phyloP scores from a whole-genome alignment of 1,284 basidiomycete species.

The Boletus chippewaensis region DNA sequence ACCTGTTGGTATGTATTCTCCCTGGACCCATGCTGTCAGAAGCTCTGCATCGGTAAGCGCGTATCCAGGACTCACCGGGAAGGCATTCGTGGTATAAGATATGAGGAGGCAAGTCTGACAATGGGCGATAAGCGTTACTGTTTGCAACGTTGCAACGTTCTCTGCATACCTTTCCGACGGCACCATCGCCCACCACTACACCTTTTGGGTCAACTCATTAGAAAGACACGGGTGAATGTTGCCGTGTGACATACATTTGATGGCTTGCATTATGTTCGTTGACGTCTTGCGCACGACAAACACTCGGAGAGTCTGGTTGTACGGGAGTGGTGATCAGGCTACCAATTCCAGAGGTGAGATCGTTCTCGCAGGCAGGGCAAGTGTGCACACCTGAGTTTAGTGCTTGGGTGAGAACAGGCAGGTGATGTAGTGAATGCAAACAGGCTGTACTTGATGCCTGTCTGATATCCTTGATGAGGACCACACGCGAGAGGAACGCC shows the following conservation, averaged over 20 bases:
- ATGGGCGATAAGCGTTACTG: slow-evolving; percentile 14
- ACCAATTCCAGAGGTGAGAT: slow-evolving; percentile 12
- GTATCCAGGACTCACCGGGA: slow-evolving; percentile 59
- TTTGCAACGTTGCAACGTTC: slow-evolving; percentile 6
- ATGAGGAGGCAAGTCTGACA: slow-evolving; percentile 90
- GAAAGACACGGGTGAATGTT: slow-evolving; percentile 13
- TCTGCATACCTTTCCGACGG: slow-evolving; percentile 87
- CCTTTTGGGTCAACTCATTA: slow-evolving; percentile 45
- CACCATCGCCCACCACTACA: slow-evolving; percentile 99
- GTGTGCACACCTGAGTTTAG: slow-evolving; percentile 7
- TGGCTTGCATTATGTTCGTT: slow-evolving; percentile 54
- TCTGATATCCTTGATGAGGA: slow-evolving; percentile 30
- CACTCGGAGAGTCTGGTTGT: slow-evolving; percentile 12
- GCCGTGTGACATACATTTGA: slow-evolving; percentile 48
- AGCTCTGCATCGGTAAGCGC: slow-evolving; percentile 7
- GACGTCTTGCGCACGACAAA: slow-evolving; percentile 17
- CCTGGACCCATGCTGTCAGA: slow-evolving; percentile 41
- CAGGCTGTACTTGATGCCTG: slow-evolving; percentile 22
- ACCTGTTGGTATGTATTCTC: slow-evolving; percentile 97
- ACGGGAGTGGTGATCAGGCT: slow-evolving; percentile 16
- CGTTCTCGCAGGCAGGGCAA: background rate
- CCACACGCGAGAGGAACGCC: slow-evolving; percentile 17
- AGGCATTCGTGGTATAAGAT: slow-evolving; percentile 95
- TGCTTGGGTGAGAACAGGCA: background rate
- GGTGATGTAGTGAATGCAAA: slow-evolving; percentile 12